Percentiles rank a stretch among this genome's conserved stretches.
Conservation (phyloP, 768 basidiomycete genomes). For the Collybiopsis confluens region DNA sequence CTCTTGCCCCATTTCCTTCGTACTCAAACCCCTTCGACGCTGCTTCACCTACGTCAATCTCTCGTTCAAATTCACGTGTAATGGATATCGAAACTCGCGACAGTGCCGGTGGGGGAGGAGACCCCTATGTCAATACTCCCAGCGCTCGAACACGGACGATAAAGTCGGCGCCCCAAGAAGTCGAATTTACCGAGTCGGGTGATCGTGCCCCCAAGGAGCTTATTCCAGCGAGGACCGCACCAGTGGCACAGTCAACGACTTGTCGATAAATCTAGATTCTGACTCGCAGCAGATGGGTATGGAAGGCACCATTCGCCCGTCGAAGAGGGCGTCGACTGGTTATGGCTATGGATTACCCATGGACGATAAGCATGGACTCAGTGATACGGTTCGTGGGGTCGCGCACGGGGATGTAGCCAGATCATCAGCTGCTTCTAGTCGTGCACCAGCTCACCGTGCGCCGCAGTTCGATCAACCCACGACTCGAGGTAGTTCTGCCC, state of each 20-base stretch:
- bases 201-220: not conserved
- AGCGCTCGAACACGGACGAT: not conserved
- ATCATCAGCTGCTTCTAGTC: constrained; percentile 1
- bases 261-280: not conserved
- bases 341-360: constrained; percentile 11
- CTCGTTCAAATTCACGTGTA: not conserved
- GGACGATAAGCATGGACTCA: not conserved
- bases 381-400: not conserved
- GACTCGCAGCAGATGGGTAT: constrained; percentile 3
- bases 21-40: not conserved
- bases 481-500: not conserved
- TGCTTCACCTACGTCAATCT: not conserved
- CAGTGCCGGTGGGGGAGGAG: no score
- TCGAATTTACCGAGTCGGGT: not conserved
- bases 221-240: not conserved
- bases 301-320: constrained; percentile 5
- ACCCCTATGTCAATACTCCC: not conserved
- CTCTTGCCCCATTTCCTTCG: no score
- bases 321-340: constrained; percentile 1
- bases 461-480: not conserved
- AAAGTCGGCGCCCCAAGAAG: not conserved
- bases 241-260: not conserved
- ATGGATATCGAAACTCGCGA: not conserved
- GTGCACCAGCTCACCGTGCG: not conserved
- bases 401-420: not conserved